phyloP scores from a whole-genome alignment of 2,329 filamentous ascomycete genomes.

The Trichoderma atroviride region DNA sequence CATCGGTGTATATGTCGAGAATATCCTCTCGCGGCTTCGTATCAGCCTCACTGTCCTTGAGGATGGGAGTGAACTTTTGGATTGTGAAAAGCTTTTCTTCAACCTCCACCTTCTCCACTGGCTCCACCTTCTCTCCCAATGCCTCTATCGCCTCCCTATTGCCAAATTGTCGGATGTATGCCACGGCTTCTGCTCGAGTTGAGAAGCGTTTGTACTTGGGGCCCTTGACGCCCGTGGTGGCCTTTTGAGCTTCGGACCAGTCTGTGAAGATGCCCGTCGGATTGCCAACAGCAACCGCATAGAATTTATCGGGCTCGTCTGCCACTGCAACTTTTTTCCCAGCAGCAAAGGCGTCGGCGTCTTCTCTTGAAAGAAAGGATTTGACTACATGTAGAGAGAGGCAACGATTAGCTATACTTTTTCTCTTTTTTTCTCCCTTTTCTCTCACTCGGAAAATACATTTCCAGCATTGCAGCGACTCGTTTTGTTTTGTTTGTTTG shows the following conservation, averaged over 20 bases:
- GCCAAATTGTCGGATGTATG: conserved; percentile 65
- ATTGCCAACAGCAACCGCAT: conserved; percentile 63
- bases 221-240: conserved; percentile 73
- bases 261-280: conserved; percentile 62
- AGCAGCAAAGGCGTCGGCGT: conserved; percentile 77
- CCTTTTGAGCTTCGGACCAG: conserved; percentile 70
- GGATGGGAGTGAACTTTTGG: conserved; percentile 33
- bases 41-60: conserved; percentile 30
- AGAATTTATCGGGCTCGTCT: conserved; percentile 53
- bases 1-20: conserved; percentile 61
- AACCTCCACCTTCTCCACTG: conserved; percentile 6
- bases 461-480: background rate
- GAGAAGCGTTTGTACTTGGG: conserved; percentile 71
- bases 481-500: background rate
- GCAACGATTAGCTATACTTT: background rate
- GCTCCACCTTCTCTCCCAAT: conserved; percentile 40
- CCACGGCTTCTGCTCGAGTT: conserved; percentile 72
- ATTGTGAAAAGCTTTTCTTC: conserved; percentile 26
- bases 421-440: background rate
- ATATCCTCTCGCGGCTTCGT: conserved; percentile 31
- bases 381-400: conserved; percentile 60
- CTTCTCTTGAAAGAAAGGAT: conserved; percentile 71
- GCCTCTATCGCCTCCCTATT: conserved; percentile 48
- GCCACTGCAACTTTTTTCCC: conserved; percentile 53
- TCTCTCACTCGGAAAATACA: background rate